These are phyloP conservation scores for Exsudoporus frostii DNA, from an alignment of 768 basidiomycete genomes.

Conservation along the genomic window DNA sequence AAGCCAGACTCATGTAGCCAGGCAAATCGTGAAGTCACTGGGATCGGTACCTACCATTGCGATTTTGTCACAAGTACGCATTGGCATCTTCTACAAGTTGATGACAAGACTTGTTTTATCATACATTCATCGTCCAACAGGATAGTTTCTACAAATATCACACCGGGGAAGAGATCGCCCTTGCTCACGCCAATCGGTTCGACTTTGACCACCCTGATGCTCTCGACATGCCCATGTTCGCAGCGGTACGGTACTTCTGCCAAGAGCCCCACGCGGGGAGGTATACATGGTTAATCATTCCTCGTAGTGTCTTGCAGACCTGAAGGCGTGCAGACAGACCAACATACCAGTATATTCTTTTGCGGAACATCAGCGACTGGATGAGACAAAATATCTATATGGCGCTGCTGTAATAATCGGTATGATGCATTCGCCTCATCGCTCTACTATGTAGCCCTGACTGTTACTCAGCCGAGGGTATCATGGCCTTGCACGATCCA, in stretches of 20 bases:
- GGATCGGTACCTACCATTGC: constrained; percentile 87
- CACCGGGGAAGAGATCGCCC: constrained; percentile 69
- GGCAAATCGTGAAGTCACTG: constrained; percentile 73
- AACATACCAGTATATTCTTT: constrained; percentile 97
- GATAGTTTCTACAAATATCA: constrained; percentile 93
- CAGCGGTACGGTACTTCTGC: constrained; percentile 51
- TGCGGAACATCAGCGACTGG: constrained; percentile 76
- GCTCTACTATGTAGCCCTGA: background rate
- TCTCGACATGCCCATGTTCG: constrained; percentile 87
- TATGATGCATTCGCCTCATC: constrained; percentile 26
- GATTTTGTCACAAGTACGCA: constrained; percentile 81
- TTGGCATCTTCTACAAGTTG: background rate
- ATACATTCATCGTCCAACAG: constrained; percentile 35
- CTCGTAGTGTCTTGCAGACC: constrained; percentile 72
- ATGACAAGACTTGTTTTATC: background rate
- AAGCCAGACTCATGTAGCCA: constrained; percentile 76
- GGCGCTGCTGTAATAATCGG: constrained; percentile 91
- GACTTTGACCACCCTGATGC: constrained; percentile 94
- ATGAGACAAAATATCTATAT: constrained; percentile 84
- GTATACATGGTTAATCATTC: background rate
- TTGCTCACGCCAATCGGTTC: constrained; percentile 77
- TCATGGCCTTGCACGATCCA: constrained; percentile 85
- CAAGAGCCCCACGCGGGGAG: background rate
- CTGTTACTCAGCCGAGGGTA: constrained; percentile 69
- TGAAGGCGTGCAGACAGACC: constrained; percentile 79